Conservation (phyloP, 805 yeast genomes). For the Pichia occidentalis region DNA sequence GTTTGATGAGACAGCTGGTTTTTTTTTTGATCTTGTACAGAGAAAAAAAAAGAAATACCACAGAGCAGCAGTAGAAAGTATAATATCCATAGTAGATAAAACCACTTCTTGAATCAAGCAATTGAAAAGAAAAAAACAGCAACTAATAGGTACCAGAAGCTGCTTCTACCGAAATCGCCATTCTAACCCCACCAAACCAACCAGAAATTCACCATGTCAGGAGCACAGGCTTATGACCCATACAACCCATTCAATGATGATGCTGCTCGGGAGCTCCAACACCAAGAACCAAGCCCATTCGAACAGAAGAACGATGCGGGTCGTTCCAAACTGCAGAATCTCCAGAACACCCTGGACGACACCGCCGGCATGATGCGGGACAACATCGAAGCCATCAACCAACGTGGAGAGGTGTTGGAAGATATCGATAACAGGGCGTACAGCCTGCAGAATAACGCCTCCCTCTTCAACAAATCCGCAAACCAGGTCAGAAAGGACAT, state of each 20-base stretch:
- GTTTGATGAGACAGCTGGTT: too few species aligned
- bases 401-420: constrained; percentile 89
- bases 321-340: constrained; percentile 24
- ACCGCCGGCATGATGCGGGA: constrained; percentile 98
- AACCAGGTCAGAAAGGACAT: constrained; percentile 95
- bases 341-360: constrained; percentile 40
- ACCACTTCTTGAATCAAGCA: too few species aligned
- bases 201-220: constrained; percentile 20
- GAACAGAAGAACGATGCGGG: constrained; percentile 7
- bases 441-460: constrained; percentile 85
- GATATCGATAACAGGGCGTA: constrained; percentile 91
- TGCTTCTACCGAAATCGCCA: not conserved
- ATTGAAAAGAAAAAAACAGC: too few species aligned
- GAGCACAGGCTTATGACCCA: constrained; percentile 31
- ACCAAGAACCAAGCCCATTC: constrained; percentile 12
- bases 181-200: not conserved
- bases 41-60: too few species aligned
- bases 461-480: constrained; percentile 93
- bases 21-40: too few species aligned
- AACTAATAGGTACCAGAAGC: not conserved
- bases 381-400: constrained; percentile 91
- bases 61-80: too few species aligned
- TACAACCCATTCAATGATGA: constrained; percentile 30
- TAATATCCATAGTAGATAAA: too few species aligned
- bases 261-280: constrained; percentile 24